A percentile compares a stretch with the other conserved stretches of the same genome.
These are phyloP conservation scores for Middelhovenomyces tepae DNA, from an alignment of 805 yeast species.

Conservation along the genomic window DNA sequence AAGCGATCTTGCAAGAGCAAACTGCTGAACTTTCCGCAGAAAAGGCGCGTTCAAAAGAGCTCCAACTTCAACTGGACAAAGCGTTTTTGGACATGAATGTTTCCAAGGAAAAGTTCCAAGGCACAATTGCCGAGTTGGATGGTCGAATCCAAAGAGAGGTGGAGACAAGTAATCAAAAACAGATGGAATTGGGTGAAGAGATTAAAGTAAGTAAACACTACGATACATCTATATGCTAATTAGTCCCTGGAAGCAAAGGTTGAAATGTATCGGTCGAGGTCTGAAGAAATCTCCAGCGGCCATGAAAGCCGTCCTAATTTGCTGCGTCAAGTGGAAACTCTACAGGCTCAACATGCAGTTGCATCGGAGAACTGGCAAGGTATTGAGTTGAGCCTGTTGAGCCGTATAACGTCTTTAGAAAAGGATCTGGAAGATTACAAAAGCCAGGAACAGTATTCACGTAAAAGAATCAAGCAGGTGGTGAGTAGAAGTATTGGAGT, in stretches of 20 bases:
- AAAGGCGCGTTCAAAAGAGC: slow-evolving; percentile 17
- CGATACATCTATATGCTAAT: slow-evolving; percentile 21
- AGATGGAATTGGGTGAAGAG: no score
- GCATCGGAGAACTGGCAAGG: slow-evolving; percentile 78
- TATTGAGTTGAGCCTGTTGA: slow-evolving; percentile 57
- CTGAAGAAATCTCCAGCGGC: slow-evolving; percentile 37
- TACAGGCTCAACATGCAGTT: slow-evolving; percentile 64
- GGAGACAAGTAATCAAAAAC: slow-evolving; percentile 17
- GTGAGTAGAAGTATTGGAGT: no score
- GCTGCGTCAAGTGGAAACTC: slow-evolving; percentile 38
- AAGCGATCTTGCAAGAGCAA: slow-evolving; percentile 18
- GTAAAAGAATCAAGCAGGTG: slow-evolving; percentile 15
- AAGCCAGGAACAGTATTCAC: slow-evolving; percentile 13
- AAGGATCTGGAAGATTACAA: slow-evolving; percentile 14
- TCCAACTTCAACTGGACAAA: slow-evolving; percentile 25
- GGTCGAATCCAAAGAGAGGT: slow-evolving; percentile 25
- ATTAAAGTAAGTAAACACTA: no score
- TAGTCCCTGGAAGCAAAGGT: slow-evolving; percentile 56
- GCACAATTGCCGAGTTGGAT: slow-evolving; percentile 13
- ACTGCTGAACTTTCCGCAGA: slow-evolving; percentile 23
- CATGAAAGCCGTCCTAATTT: slow-evolving; percentile 29
- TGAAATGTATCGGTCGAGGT: slow-evolving; percentile 56
- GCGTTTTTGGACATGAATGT: slow-evolving; percentile 27
- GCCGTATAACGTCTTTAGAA: slow-evolving; percentile 33
- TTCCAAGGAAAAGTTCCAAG: slow-evolving; percentile 25